Evolutionary conservation across 371 early-diverging fungal species (phyloP), one percentile per base, ranked within the genome.

Genomic region (Phascolomyces articulosus): DNA sequence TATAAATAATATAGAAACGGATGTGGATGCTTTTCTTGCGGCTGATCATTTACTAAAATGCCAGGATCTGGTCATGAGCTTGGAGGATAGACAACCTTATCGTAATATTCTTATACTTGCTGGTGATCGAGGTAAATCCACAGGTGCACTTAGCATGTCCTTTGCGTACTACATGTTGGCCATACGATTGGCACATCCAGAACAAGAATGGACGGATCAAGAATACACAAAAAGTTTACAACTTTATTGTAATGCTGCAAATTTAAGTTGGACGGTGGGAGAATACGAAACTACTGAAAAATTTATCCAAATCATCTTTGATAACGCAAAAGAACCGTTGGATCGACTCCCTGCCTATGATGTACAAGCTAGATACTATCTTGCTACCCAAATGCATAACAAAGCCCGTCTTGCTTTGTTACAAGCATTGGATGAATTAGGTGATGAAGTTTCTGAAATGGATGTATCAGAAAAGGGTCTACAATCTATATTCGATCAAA

Each of bases 41-140:
- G 67, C 77, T 8, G 81, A 80, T 44, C 81, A 80, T 61, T 66
- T 80, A 26, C 24, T 76, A 13, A 78, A 80, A 21, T 78, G 77
- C 44, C 26, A 70, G 34, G 57, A 66, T 18, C 27, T 76, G 20
- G 48, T 78, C 2, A 23, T 55, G 11, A 56, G 49, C 20, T n/a
- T 70, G 11, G 60, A 74, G 0, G 57, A 78, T 6, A 73, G 63
- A 44, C 9, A 62, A 4, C 48, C 58, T 0, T 80, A 71, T 54
- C 65, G 64, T 16, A 47, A 62, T 18, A 66, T 78, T n/a, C 40
- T 80, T 21, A 65, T 69, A 21, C 66, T 73, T 28, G 74, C 81
- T 0, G 81, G 77, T 10, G 70, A 73, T 20, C 66, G 66, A 29
- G 72, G 74, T 4, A 67, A 71, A 47, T 65, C 67, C 10, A 74